Conservation (phyloP, 2,329 filamentous ascomycete genomes). For the Myriosclerotinia duriaeana region DNA sequence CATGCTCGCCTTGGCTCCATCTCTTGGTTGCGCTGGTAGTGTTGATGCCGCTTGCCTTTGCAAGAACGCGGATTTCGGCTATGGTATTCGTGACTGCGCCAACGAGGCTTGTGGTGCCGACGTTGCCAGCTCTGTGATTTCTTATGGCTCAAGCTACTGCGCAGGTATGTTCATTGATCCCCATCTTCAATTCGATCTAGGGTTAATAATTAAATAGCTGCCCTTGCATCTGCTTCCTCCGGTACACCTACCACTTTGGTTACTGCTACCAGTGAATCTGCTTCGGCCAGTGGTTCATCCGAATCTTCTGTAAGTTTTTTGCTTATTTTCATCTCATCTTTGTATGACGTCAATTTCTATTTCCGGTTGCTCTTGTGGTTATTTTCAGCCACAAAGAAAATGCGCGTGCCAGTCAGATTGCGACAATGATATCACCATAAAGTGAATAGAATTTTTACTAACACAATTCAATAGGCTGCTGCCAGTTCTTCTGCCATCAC, state of each 20-base stretch:
- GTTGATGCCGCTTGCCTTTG: slow-evolving; percentile 47
- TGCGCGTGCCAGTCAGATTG: not conserved
- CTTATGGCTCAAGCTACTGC: slow-evolving; percentile 38
- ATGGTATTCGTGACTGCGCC: slow-evolving; percentile 50
- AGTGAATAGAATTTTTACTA: slow-evolving; percentile 15
- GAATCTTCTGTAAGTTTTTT: slow-evolving; percentile 19
- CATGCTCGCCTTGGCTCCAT: slow-evolving; percentile 46
- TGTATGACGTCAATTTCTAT: slow-evolving; percentile 5
- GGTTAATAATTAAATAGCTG: slow-evolving; percentile 1
- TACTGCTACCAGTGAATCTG: slow-evolving; percentile 20
- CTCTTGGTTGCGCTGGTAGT: slow-evolving; percentile 44
- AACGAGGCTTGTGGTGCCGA: slow-evolving; percentile 44
- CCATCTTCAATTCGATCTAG: not conserved
- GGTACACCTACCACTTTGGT: slow-evolving; percentile 21
- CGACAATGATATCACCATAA: slow-evolving; percentile 1
- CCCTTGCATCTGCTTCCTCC: slow-evolving; percentile 19
- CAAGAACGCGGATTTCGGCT: slow-evolving; percentile 46
- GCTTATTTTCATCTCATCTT: not conserved
- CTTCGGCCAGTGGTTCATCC: slow-evolving; percentile 8
- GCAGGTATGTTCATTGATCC: slow-evolving; percentile 27
- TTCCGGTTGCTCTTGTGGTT: not conserved
- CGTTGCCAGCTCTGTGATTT: slow-evolving; percentile 33
- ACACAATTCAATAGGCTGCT: slow-evolving; percentile 8
- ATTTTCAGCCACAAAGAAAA: not conserved
- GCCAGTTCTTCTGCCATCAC: slow-evolving; percentile 30